phyloP scores from a whole-genome alignment of 73 alveolate species.

The Paramecium sonneborni region DNA sequence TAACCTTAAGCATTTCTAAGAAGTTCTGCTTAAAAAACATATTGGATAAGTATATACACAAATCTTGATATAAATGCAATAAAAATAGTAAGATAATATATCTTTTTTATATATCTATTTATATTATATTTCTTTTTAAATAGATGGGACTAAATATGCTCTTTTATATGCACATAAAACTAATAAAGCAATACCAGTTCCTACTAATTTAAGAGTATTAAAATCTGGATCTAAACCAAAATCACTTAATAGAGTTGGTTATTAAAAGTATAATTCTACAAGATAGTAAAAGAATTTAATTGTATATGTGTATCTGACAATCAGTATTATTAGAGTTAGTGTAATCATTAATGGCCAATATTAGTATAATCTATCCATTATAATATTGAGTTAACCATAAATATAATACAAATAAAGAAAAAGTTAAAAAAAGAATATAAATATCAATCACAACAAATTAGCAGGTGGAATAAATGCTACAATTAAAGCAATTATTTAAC shows the following conservation, averaged over 20 bases:
- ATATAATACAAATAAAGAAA: slow-evolving; percentile 14
- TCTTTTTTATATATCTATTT: not conserved
- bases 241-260: slow-evolving; percentile 26
- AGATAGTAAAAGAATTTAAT: not conserved
- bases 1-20: slow-evolving; percentile 8
- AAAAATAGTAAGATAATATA: not conserved
- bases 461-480: slow-evolving; percentile 59
- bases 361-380: not conserved
- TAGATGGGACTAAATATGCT: not conserved
- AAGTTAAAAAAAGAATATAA: slow-evolving; percentile 10
- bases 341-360: slow-evolving; percentile 36
- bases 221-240: slow-evolving; percentile 40
- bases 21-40: slow-evolving; percentile 20
- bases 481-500: slow-evolving; percentile 1
- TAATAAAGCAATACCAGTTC: slow-evolving; percentile 41
- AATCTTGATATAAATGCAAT: not conserved
- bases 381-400: not conserved
- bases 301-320: slow-evolving; percentile 29
- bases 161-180: slow-evolving; percentile 7
- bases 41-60: not conserved
- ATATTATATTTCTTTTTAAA: not conserved
- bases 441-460: not conserved
- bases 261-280: slow-evolving; percentile 35
- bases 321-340: not conserved
- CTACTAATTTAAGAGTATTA: not conserved